Conservation (phyloP, 1,284 basidiomycete species). For the Rhodotorula glutinis region DNA sequence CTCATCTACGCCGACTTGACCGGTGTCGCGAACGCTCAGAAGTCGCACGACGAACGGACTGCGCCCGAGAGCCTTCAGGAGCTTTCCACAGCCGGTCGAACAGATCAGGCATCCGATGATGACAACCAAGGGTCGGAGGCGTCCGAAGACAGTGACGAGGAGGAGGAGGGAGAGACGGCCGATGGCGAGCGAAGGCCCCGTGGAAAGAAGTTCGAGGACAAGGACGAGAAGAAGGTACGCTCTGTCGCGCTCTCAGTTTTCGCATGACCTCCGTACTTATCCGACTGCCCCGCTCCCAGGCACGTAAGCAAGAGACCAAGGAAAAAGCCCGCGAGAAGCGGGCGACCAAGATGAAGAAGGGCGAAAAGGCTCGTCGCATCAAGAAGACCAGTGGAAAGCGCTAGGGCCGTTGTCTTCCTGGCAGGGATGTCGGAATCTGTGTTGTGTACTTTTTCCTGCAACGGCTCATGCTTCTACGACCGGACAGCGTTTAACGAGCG, state of each 20-base stretch:
- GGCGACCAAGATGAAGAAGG: constrained; percentile 88
- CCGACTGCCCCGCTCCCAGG: constrained; percentile 53
- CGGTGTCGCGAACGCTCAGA: constrained; percentile 59
- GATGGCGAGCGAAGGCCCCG: constrained; percentile 61
- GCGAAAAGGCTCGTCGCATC: constrained; percentile 80
- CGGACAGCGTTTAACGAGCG: no score
- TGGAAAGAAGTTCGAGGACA: constrained; percentile 86
- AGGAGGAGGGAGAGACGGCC: constrained; percentile 38
- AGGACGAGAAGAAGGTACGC: constrained; percentile 80
- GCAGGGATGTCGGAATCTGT: background rate
- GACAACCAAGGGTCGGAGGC: constrained; percentile 13
- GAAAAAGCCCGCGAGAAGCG: constrained; percentile 81
- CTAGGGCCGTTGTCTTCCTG: background rate
- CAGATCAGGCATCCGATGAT: constrained; percentile 36
- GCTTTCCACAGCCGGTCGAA: constrained; percentile 32
- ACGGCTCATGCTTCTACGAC: no score
- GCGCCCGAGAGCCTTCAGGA: constrained; percentile 27
- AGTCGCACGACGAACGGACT: constrained; percentile 33
- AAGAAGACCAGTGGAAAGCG: constrained; percentile 53
- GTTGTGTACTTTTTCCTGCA: background rate
- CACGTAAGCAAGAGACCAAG: constrained; percentile 83
- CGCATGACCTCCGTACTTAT: background rate
- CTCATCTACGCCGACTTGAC: constrained; percentile 84
- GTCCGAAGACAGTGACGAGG: constrained; percentile 41
- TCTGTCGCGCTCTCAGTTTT: background rate